A percentile compares a stretch with the other conserved stretches of the same genome.
phyloP scores from a whole-genome alignment of 164 flowering plant genomes.

The Tetrastigma voinierianum region DNA sequence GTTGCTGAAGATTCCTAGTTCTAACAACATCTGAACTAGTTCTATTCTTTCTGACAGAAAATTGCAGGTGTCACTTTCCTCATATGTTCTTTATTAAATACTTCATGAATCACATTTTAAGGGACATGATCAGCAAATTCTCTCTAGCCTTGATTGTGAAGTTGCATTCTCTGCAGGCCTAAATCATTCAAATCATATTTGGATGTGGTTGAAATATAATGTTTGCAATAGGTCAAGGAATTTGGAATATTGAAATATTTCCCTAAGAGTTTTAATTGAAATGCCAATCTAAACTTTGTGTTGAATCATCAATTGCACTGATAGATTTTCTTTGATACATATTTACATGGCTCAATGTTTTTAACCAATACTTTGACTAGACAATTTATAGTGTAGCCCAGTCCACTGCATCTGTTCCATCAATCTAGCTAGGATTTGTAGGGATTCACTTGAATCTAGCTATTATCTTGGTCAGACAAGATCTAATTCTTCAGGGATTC shows the following conservation, averaged over 20 bases:
- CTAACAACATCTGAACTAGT: no score
- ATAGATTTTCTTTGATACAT: neutral
- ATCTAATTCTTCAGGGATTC: neutral
- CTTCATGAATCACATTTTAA: neutral
- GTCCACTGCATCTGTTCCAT: no score
- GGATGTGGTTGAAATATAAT: neutral
- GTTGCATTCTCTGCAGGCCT: neutral
- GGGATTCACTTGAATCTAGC: neutral
- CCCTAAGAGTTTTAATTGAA: neutral
- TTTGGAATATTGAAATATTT: neutral
- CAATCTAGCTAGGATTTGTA: neutral
- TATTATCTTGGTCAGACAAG: neutral
- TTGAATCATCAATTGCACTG: neutral
- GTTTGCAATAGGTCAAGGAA: neutral
- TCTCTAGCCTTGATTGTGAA: neutral
- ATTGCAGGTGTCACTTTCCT: neutral
- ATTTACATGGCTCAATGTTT: neutral
- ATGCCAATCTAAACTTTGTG: neutral
- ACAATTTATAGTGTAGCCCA: no score
- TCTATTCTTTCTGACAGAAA: no score
- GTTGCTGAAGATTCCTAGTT: no score
- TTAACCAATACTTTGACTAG: no score
- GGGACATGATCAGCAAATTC: neutral
- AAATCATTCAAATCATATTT: neutral
- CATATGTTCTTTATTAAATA: neutral